These are phyloP conservation scores for Cucurbita ficifolia DNA, from an alignment of 306 rosid species.

Conservation along the genomic window DNA sequence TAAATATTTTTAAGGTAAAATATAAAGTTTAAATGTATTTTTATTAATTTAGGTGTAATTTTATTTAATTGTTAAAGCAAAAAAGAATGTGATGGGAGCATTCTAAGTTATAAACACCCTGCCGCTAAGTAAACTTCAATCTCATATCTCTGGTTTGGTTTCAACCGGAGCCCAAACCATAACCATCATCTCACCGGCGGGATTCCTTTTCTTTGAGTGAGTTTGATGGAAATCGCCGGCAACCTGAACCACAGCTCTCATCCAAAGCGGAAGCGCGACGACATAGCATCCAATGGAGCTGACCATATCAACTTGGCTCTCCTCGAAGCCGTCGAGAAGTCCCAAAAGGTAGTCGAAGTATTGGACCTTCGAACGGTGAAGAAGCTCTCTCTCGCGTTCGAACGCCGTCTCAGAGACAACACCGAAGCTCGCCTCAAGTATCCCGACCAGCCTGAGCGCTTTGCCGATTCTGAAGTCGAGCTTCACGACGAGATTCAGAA, in stretches of 20 bases:
- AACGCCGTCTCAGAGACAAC: slow-evolving; percentile 81
- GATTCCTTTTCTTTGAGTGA: neutral
- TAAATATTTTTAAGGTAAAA: too few relatives aligned
- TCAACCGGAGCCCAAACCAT: neutral
- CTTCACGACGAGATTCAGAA: slow-evolving; percentile 87
- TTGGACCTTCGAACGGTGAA: slow-evolving; percentile 58
- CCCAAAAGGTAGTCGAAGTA: slow-evolving; percentile 38
- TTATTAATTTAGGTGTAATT: too few relatives aligned
- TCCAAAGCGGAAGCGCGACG: slow-evolving; percentile 58
- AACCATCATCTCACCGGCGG: neutral
- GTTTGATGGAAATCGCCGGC: slow-evolving; percentile 28
- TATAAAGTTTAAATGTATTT: too few relatives aligned
- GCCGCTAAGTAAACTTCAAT: neutral
- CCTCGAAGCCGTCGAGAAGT: slow-evolving; percentile 70
- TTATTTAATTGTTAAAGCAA: too few relatives aligned
- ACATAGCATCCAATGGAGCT: slow-evolving; percentile 19
- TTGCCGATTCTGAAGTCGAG: slow-evolving; percentile 81
- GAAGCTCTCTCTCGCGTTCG: slow-evolving; percentile 71
- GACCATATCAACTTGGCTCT: slow-evolving; percentile 43
- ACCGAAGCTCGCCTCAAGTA: slow-evolving; percentile 81
- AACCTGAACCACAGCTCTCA: slow-evolving; percentile 16
- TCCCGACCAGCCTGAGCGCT: slow-evolving; percentile 75
- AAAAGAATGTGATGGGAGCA: neutral
- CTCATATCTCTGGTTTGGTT: neutral
- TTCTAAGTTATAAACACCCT: neutral